Conservation (phyloP, 1,139 yeast species). For the Protomyces pachydermus region DNA sequence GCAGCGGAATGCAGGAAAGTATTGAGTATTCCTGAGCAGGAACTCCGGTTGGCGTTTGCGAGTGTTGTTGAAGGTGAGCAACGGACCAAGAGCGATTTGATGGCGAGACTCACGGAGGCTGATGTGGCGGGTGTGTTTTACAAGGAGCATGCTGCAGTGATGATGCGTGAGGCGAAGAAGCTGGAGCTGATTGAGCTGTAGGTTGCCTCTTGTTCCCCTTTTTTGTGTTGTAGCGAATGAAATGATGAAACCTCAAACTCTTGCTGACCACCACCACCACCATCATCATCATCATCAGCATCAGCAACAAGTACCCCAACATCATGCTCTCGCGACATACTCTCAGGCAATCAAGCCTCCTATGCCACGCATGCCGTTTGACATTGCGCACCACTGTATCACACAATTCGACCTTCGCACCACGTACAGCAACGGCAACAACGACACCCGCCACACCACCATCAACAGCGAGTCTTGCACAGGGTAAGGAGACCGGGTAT, state of each 20-base stretch:
- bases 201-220: too few species aligned
- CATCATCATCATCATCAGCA: not conserved
- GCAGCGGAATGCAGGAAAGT: conserved; percentile 80
- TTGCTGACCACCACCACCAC: not conserved
- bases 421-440: not conserved
- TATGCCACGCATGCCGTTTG: not conserved
- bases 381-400: not conserved
- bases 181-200: conserved; percentile 3
- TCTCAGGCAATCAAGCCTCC: not conserved
- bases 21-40: conserved; percentile 73
- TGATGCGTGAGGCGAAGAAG: conserved; percentile 6
- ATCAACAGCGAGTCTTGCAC: not conserved
- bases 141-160: conserved; percentile 2
- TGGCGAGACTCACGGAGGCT: conserved; percentile 3
- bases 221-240: too few species aligned
- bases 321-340: not conserved
- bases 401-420: not conserved
- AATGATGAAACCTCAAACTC: not conserved
- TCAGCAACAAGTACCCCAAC: not conserved
- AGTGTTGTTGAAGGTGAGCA: conserved; percentile 51
- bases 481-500: not conserved
- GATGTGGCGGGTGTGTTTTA: conserved; percentile 12
- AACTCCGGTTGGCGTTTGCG: conserved; percentile 73
- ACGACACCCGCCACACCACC: not conserved
- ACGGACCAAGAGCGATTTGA: conserved; percentile 3